Evolutionary conservation across 2,329 filamentous ascomycete genomes (phyloP).

Genomic region (Dendrostoma leiphaemia): DNA sequence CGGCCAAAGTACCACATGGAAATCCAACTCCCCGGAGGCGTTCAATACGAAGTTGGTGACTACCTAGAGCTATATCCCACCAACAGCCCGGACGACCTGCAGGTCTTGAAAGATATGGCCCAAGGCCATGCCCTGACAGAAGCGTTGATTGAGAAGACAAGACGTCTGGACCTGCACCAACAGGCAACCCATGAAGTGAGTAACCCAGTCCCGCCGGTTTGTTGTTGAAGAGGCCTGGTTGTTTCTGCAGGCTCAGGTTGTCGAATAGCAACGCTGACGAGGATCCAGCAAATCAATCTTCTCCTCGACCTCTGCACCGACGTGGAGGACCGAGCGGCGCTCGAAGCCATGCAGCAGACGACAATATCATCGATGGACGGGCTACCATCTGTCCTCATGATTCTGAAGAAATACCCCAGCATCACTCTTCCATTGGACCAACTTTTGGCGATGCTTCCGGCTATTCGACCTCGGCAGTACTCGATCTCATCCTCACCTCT

Average conservation of each 20-base stretch:
- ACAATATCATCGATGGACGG: conserved; percentile 31
- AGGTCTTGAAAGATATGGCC: neutral
- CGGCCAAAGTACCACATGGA: conserved; percentile 8
- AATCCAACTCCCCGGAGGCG: neutral
- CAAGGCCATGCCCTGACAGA: neutral
- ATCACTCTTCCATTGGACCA: conserved; percentile 48
- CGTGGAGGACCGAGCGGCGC: neutral
- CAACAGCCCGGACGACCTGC: neutral
- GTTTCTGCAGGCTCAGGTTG: too few species aligned
- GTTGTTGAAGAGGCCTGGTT: neutral
- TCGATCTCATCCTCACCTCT: conserved; percentile 56
- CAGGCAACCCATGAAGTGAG: neutral
- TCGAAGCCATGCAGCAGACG: neutral
- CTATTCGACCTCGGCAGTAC: conserved; percentile 58
- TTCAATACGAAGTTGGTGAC: neutral
- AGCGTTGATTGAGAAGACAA: too few species aligned
- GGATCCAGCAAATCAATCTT: neutral
- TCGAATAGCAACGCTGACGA: neutral
- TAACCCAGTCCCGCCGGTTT: neutral
- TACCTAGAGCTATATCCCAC: neutral
- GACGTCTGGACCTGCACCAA: conserved; percentile 1
- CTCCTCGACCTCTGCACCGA: neutral
- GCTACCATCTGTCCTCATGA: conserved; percentile 49
- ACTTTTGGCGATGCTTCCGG: conserved; percentile 55
- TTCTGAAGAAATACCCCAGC: conserved; percentile 49